Evolutionary conservation across 306 rosid species (phyloP).

Genomic region (Cyclanthera cordifolia): DNA sequence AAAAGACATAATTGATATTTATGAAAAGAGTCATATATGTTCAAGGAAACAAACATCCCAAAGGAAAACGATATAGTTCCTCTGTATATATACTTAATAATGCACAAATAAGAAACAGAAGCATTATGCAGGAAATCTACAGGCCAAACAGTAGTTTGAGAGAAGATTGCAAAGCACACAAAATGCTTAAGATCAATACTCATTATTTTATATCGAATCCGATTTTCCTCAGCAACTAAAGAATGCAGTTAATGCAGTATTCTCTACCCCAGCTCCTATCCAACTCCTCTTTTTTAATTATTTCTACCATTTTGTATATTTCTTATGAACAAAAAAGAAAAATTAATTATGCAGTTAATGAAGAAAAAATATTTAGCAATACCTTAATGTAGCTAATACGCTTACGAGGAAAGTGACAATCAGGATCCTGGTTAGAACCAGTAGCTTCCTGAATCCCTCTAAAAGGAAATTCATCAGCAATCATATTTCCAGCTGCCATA

Average conservation of each 20-base stretch:
- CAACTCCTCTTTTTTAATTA: neutral
- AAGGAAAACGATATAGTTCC: neutral
- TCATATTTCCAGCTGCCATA: conserved; percentile 66
- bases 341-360: neutral
- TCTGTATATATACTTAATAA: neutral
- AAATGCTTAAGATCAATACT: neutral
- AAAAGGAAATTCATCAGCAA: conserved; percentile 38
- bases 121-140: neutral
- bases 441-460: conserved; percentile 49
- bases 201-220: too few relatives aligned
- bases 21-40: too few relatives aligned
- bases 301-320: neutral
- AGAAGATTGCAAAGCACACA: neutral
- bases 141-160: neutral
- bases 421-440: conserved; percentile 59
- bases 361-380: neutral
- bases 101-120: neutral
- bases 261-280: too few relatives aligned
- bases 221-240: too few relatives aligned
- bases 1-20: too few relatives aligned
- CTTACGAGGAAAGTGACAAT: conserved; percentile 31
- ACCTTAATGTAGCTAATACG: conserved; percentile 35
- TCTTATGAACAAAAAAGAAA: neutral
- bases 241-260: neutral
- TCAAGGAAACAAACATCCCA: too few relatives aligned